These are phyloP conservation scores for Aspergillus ustus DNA, from an alignment of 2,329 filamentous ascomycete genomes.

Conservation along the genomic window DNA sequence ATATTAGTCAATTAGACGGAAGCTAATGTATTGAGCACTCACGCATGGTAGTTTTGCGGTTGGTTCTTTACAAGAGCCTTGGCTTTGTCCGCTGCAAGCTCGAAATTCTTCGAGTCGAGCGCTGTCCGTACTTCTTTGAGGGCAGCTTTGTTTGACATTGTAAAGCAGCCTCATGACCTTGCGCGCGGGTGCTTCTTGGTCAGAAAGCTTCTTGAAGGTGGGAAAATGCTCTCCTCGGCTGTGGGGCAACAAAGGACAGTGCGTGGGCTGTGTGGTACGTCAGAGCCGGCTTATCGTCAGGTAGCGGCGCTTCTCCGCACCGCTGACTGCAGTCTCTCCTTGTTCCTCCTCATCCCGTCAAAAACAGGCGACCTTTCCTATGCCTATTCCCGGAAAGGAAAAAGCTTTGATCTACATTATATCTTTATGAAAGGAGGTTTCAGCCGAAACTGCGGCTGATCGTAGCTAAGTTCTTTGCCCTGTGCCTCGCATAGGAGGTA, in stretches of 20 bases:
- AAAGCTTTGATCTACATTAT: background rate
- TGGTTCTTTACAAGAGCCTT: constrained; percentile 73
- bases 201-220: constrained; percentile 7
- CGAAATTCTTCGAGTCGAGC: constrained; percentile 78
- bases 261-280: constrained; percentile 16
- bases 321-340: constrained; percentile 6
- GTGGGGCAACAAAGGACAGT: constrained; percentile 13
- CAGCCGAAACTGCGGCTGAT: background rate
- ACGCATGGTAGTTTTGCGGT: constrained; percentile 80
- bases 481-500: background rate
- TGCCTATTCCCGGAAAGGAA: background rate
- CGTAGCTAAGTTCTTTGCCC: background rate
- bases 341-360: background rate
- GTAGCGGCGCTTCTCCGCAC: constrained; percentile 16
- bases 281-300: constrained; percentile 17
- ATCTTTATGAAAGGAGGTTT: background rate
- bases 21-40: constrained; percentile 36
- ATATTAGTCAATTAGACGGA: constrained; percentile 17
- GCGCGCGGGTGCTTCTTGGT: constrained; percentile 9
- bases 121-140: constrained; percentile 81
- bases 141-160: constrained; percentile 65
- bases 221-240: constrained; percentile 13
- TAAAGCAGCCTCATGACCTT: constrained; percentile 28
- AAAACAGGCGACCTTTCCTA: background rate
- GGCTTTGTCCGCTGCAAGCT: constrained; percentile 72